Evolutionary conservation across 148 eudicot genomes (phyloP).

Genomic region (Nepenthes mirabilis): DNA sequence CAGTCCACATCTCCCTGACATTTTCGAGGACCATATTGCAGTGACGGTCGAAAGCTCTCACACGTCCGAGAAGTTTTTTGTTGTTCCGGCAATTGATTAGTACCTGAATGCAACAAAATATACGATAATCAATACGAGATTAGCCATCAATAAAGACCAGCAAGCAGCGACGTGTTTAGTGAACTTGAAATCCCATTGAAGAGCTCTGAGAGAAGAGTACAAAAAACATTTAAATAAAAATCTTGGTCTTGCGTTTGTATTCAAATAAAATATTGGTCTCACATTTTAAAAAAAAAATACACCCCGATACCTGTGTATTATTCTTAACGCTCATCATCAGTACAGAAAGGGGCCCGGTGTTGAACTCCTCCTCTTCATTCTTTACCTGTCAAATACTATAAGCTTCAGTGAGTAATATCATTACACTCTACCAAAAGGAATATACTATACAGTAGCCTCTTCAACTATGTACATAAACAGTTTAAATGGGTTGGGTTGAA

Average conservation of each 20-base stretch:
- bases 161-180: not conserved
- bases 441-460: no score
- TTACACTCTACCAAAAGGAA: not conserved
- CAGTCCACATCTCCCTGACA: constrained; percentile 89
- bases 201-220: no score
- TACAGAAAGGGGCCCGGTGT: constrained; percentile 86
- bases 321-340: constrained; percentile 89
- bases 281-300: not conserved
- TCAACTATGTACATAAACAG: no score
- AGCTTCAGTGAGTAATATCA: not conserved
- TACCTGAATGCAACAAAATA: constrained; percentile 30
- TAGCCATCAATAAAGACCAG: not conserved
- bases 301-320: constrained; percentile 64
- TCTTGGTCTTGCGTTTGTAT: no score
- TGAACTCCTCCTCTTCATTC: constrained; percentile 92
- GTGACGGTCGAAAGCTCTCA: constrained; percentile 68
- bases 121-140: not conserved
- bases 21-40: constrained; percentile 80
- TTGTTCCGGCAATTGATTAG: constrained; percentile 93
- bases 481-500: no score
- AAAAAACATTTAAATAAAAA: no score
- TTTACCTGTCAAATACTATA: constrained; percentile 32
- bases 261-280: not conserved
- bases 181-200: no score
- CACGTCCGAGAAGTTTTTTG: constrained; percentile 65